These are phyloP conservation scores for Chrysanthemum makinoi DNA, from an alignment of 129 eudicot species.

Conservation along the genomic window DNA sequence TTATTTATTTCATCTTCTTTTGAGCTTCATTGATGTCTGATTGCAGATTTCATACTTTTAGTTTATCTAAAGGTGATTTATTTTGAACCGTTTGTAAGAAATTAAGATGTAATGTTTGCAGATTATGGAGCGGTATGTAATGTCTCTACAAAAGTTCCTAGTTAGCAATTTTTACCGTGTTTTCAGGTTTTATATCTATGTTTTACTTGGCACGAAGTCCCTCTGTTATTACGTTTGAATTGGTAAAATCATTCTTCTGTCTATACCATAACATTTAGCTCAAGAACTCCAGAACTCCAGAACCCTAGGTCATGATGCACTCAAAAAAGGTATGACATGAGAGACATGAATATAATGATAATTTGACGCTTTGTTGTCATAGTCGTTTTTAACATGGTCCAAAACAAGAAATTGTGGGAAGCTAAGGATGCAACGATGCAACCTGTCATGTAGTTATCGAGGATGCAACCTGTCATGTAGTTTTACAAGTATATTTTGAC, in stretches of 20 bases:
- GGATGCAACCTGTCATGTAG: neutral
- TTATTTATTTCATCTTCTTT: neutral
- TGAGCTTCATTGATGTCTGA: neutral
- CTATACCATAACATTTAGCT: neutral
- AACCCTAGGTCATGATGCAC: neutral
- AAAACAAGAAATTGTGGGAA: too few species aligned
- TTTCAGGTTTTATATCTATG: conserved; percentile 7
- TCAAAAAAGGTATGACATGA: neutral
- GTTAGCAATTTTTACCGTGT: neutral
- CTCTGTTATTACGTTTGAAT: neutral
- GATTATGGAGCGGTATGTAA: neutral
- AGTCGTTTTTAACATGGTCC: too few species aligned
- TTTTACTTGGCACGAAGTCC: neutral
- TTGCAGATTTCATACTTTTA: too few species aligned
- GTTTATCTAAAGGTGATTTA: too few species aligned
- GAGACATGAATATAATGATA: neutral
- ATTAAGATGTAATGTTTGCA: neutral
- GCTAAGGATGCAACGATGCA: too few species aligned
- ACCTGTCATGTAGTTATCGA: too few species aligned
- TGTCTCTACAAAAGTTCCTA: neutral
- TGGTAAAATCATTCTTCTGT: too few species aligned
- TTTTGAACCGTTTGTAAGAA: too few species aligned
- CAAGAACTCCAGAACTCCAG: neutral
- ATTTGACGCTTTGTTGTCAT: too few species aligned
- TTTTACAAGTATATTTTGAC: neutral